These are phyloP conservation scores for Kurtzmaniella natalensis DNA, from an alignment of 1,139 yeast species.

Conservation along the genomic window DNA sequence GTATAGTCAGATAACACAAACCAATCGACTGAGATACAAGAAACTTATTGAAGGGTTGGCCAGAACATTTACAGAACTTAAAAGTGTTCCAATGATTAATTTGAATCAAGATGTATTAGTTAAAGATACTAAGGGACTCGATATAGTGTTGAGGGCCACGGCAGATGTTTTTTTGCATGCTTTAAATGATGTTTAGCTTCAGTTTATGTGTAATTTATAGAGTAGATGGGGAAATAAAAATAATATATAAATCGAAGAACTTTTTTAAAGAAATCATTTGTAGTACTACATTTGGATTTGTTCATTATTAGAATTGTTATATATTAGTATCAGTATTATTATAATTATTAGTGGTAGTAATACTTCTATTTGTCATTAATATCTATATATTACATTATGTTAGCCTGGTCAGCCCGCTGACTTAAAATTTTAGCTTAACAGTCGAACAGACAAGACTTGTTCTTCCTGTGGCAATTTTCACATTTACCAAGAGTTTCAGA, in stretches of 20 bases:
- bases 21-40: constrained; percentile 37
- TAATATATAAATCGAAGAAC: not conserved
- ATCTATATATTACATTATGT: not conserved
- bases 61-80: constrained; percentile 28
- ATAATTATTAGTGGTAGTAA: not conserved
- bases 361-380: constrained; percentile 1
- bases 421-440: constrained; percentile 2
- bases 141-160: constrained; percentile 1
- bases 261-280: not conserved
- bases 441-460: constrained; percentile 30
- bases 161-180: not conserved
- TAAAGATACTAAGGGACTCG: constrained; percentile 6
- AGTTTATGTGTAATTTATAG: no score
- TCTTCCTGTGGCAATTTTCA: constrained; percentile 36
- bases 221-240: not conserved
- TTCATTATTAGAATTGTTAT: not conserved
- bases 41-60: constrained; percentile 38
- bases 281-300: not conserved
- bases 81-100: constrained; percentile 22
- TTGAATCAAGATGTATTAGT: constrained; percentile 41
- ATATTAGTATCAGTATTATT: not conserved
- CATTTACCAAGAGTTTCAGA: constrained; percentile 26
- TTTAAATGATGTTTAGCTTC: no score
- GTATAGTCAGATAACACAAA: constrained; percentile 34
- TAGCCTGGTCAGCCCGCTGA: constrained; percentile 3